Evolutionary conservation across 2,329 filamentous ascomycete species (phyloP), one percentile per base, ranked within the genome.

Genomic region (Phialophora chinensis): DNA sequence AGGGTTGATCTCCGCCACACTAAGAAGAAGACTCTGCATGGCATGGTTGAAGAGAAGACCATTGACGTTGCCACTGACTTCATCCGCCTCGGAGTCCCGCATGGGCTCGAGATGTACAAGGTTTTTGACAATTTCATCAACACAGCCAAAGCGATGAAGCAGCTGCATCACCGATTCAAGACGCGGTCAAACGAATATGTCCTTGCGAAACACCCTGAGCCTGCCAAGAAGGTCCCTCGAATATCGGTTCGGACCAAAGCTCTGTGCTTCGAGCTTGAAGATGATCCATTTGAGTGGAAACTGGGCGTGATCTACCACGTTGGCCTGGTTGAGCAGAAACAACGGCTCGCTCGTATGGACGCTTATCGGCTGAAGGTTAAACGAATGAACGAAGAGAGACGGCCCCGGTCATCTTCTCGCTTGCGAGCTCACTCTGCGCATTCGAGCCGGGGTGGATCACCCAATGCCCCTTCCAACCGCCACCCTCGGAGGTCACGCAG

Each of bases 251-350:
- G 93, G 60, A 90, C 90, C 62, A 91, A 91, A 73, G 91, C 91
- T 4, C 83, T 99, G 27, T 80, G 97, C 2, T 94, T 99, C 66
- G 94, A 98, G 75, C 84, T 99, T 42, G 95, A 99, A 79, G 95
- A 99, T 76, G 94, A 95, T 58, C 90, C 92, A 0, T 99, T 99
- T 74, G 95, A 99, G 77, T 99, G 93, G 91, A 98, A 97, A 76
- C 83, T 99, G 10, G 92, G 93, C 17, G 89, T 93, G 75, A 99
- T 99, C 60, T 99, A 98, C 77, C 89, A 94, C 35, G 88, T 92
- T 54, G 95, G 96, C 0, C 84, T 94, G 23, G 83, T 93, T 63
- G 95, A 99, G 77, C 94, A 98, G 78, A 89, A 90, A 75, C 95
- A 98, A 77, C 87, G 95, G 23, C 82, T 96, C 62, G 93, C 94